phyloP scores from a whole-genome alignment of 352 stramenopile genomes.

The Globisporangium solare region DNA sequence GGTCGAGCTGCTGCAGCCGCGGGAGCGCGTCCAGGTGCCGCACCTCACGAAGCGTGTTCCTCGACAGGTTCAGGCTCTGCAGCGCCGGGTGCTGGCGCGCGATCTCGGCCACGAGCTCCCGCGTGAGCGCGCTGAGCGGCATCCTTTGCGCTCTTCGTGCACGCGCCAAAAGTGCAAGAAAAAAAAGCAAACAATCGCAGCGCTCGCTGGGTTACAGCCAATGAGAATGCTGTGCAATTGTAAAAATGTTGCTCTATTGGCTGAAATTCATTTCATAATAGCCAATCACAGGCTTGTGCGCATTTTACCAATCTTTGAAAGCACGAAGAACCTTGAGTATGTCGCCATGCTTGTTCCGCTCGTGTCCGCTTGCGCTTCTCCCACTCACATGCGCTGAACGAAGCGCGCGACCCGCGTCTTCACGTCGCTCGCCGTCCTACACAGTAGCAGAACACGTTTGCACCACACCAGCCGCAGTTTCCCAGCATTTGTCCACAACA shows the following conservation, averaged over 20 bases:
- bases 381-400: slow-evolving; percentile 8
- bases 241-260: no score
- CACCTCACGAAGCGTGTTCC: slow-evolving; percentile 49
- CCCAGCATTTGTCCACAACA: not conserved
- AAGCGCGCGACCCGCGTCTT: slow-evolving; percentile 15
- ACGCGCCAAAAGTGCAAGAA: no score
- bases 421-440: slow-evolving; percentile 9
- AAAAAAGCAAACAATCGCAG: no score
- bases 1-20: slow-evolving; percentile 45
- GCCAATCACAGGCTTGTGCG: no score
- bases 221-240: no score
- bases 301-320: no score
- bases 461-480: no score
- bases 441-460: not conserved
- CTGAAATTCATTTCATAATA: no score
- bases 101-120: slow-evolving; percentile 59
- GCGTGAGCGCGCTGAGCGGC: slow-evolving; percentile 50
- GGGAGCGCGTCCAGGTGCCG: slow-evolving; percentile 45
- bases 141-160: slow-evolving; percentile 15
- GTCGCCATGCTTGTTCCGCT: slow-evolving; percentile 1
- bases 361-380: not conserved
- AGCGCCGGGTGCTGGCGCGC: slow-evolving; percentile 52
- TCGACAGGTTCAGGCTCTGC: slow-evolving; percentile 56
- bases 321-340: no score
- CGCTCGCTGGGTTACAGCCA: no score